phyloP scores from a whole-genome alignment of 257 asterid species.

The Fraxinus pennsylvanica region DNA sequence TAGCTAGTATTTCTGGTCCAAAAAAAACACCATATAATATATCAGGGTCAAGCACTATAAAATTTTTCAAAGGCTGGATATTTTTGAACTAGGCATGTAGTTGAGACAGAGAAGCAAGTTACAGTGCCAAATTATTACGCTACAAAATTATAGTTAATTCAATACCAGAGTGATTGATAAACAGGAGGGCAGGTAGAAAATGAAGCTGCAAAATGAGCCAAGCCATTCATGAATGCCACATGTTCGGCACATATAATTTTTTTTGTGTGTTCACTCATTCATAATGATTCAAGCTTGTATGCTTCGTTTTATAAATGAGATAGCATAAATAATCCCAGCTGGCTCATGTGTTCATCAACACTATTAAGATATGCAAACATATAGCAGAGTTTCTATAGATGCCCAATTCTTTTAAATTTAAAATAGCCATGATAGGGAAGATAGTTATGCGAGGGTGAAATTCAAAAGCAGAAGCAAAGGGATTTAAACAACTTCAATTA shows the following conservation, averaged over 20 bases:
- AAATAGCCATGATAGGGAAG: background rate
- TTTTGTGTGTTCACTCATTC: background rate
- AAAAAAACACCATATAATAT: conserved; percentile 11
- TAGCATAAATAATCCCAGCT: background rate
- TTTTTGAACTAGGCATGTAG: background rate
- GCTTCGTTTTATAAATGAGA: background rate
- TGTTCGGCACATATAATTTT: background rate
- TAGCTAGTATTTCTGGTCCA: conserved; percentile 23
- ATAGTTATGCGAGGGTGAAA: background rate
- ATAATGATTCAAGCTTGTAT: background rate
- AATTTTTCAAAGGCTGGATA: background rate
- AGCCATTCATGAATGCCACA: background rate
- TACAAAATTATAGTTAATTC: background rate
- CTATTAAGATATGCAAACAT: background rate
- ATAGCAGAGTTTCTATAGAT: background rate
- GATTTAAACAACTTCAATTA: background rate
- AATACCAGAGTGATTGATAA: background rate
- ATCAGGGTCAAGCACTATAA: background rate
- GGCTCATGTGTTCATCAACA: background rate
- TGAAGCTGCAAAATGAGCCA: background rate
- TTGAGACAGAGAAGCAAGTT: conserved; percentile 4
- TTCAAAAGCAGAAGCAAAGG: background rate
- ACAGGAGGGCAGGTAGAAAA: background rate
- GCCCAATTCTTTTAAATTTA: background rate
- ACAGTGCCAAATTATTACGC: background rate